These are phyloP conservation scores for Pseudogymnoascus sp. DNA, from an alignment of 2,329 filamentous ascomycete species.

Conservation along the genomic window DNA sequence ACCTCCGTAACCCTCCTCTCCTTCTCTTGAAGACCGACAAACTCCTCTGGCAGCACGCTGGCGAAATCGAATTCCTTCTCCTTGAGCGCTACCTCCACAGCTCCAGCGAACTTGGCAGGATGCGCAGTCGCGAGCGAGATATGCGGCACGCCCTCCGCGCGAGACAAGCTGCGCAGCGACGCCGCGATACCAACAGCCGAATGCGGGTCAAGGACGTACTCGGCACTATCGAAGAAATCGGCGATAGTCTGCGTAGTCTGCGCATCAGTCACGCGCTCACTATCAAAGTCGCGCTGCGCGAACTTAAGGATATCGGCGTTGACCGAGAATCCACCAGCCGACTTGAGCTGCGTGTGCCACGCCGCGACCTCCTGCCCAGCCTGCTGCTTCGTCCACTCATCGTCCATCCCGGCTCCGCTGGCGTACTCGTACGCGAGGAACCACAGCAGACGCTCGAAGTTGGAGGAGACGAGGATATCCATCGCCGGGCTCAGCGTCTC, in stretches of 20 bases:
- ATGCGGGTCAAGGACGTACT: constrained; percentile 87
- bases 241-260: constrained; percentile 63
- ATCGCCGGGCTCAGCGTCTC: constrained; percentile 92
- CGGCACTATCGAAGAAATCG: constrained; percentile 37
- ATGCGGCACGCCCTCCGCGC: constrained; percentile 46
- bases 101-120: constrained; percentile 85
- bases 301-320: constrained; percentile 61
- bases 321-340: constrained; percentile 73
- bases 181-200: constrained; percentile 79
- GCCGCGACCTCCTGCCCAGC: constrained; percentile 65
- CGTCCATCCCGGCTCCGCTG: constrained; percentile 49
- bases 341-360: constrained; percentile 78
- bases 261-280: constrained; percentile 59
- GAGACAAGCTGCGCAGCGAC: constrained; percentile 57
- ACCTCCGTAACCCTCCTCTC: constrained; percentile 66
- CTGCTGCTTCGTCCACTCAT: constrained; percentile 57
- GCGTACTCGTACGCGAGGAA: constrained; percentile 74
- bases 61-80: constrained; percentile 66
- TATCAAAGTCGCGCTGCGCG: constrained; percentile 69
- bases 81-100: constrained; percentile 71
- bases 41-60: constrained; percentile 72
- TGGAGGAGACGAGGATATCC: constrained; percentile 94
- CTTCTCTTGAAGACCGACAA: constrained; percentile 67
- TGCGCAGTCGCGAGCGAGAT: constrained; percentile 89
- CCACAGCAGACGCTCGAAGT: constrained; percentile 95